A percentile compares a stretch with the other conserved stretches of the same genome.
Evolutionary conservation across 768 basidiomycete species (phyloP).

Genomic region (Boletellus emodensis): DNA sequence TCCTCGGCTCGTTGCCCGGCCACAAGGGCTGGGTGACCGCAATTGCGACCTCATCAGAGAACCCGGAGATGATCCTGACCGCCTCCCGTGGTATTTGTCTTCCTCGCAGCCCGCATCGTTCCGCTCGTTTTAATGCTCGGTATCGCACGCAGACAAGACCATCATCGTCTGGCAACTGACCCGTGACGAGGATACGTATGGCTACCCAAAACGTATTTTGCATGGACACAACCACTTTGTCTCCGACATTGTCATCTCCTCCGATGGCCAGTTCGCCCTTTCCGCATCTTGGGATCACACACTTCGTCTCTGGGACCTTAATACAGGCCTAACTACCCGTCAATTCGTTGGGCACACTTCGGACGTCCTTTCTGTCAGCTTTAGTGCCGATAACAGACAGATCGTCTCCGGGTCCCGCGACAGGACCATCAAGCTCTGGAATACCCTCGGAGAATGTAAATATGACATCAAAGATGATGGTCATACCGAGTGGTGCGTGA

Average conservation of each 20-base stretch:
- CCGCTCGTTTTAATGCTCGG: slow-evolving; percentile 18
- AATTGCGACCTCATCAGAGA: slow-evolving; percentile 97
- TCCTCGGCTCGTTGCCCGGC: slow-evolving; percentile 87
- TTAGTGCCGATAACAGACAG: slow-evolving; percentile 99
- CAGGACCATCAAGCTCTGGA: slow-evolving; percentile 98
- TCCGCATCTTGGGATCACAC: slow-evolving; percentile 99
- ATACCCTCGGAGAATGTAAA: slow-evolving; percentile 99
- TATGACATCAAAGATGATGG: slow-evolving; percentile 99
- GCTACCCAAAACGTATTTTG: slow-evolving; percentile 95
- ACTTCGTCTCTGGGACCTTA: slow-evolving; percentile 98
- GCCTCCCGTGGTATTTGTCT: slow-evolving; percentile 82
- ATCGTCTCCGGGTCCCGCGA: slow-evolving; percentile 99
- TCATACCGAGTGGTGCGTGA: slow-evolving; percentile 84
- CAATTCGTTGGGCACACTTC: slow-evolving; percentile 97
- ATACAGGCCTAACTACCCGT: slow-evolving; percentile 93
- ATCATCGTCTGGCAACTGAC: slow-evolving; percentile 99
- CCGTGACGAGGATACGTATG: slow-evolving; percentile 86
- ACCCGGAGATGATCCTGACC: slow-evolving; percentile 98
- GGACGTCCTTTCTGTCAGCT: slow-evolving; percentile 98
- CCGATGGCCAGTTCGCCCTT: slow-evolving; percentile 98
- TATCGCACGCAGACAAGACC: slow-evolving; percentile 93
- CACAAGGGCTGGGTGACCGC: slow-evolving; percentile 99
- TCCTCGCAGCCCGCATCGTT: slow-evolving; percentile 3
- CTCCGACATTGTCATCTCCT: slow-evolving; percentile 97
- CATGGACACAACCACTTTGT: slow-evolving; percentile 99